Percentiles rank a stretch among this genome's conserved stretches.
phyloP scores from a whole-genome alignment of 139 green algal genomes.

The Raphidocelis subcapitata region DNA sequence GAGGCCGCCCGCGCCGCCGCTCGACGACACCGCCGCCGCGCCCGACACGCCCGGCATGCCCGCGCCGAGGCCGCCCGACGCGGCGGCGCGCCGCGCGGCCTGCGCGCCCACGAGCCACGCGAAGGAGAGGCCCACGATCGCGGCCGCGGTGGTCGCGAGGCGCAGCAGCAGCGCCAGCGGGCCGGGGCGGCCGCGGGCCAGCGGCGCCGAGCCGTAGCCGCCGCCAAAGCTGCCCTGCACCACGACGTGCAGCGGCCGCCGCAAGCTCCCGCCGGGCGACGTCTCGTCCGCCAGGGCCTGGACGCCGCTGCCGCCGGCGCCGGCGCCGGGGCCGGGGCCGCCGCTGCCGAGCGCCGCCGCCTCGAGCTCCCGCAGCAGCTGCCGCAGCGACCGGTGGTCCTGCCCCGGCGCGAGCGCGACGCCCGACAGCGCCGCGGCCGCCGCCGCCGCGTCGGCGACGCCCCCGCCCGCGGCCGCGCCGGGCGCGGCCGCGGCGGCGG shows the following conservation, averaged over 20 bases:
- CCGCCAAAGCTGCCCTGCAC: conserved; percentile 1
- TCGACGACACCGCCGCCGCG: not conserved
- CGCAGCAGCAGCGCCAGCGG: conserved; percentile 23
- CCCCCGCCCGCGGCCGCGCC: not conserved
- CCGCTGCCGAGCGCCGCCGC: conserved; percentile 1
- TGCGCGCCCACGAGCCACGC: conserved; percentile 53
- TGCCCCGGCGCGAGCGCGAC: conserved; percentile 10
- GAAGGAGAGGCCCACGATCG: conserved; percentile 40
- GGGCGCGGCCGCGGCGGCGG: not conserved
- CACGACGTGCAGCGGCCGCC: conserved; percentile 64
- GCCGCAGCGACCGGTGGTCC: conserved; percentile 54
- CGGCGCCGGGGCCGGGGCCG: not conserved
- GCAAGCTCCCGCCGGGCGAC: conserved; percentile 36
- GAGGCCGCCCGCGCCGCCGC: not conserved
- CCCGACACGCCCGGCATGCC: conserved; percentile 23
- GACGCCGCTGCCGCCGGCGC: not conserved
- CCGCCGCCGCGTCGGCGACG: no score
- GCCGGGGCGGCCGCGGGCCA: not conserved
- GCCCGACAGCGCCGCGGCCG: no score
- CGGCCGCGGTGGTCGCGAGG: conserved; percentile 7
- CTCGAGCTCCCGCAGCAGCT: conserved; percentile 71
- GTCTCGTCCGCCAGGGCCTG: conserved; percentile 23
- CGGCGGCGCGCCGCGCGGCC: conserved; percentile 47
- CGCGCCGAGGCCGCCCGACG: no score
- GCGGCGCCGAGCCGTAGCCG: conserved; percentile 1